phyloP scores from a whole-genome alignment of 352 stramenopile genomes.

The Paralagenidium karlingii region DNA sequence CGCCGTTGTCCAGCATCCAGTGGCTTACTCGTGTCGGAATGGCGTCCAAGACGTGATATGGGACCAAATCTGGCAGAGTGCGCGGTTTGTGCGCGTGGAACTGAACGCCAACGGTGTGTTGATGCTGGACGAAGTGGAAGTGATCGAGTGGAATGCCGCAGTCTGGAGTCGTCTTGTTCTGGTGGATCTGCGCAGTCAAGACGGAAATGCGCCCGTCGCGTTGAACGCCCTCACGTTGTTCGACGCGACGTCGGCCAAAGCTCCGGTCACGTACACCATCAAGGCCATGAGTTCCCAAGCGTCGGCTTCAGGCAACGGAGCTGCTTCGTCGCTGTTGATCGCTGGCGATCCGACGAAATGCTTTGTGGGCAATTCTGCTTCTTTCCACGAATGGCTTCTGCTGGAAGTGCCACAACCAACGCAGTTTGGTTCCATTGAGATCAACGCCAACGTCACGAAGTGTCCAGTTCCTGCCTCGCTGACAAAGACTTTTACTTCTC shows the following conservation, averaged over 20 bases:
- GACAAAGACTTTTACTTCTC: too few species aligned
- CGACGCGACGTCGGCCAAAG: not conserved
- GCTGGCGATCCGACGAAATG: slow-evolving; percentile 13
- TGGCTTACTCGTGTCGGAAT: slow-evolving; percentile 37
- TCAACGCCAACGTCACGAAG: slow-evolving; percentile 20
- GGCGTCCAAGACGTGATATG: slow-evolving; percentile 19
- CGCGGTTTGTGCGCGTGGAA: slow-evolving; percentile 31
- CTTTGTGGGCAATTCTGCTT: slow-evolving; percentile 22
- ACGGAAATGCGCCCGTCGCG: slow-evolving; percentile 5
- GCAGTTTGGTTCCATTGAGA: slow-evolving; percentile 32
- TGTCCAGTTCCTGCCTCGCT: too few species aligned
- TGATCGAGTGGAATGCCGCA: slow-evolving; percentile 43
- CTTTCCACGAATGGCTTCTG: slow-evolving; percentile 58
- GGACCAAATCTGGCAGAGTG: slow-evolving; percentile 20
- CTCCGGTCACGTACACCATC: slow-evolving; percentile 40
- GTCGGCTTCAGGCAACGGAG: slow-evolving; percentile 15
- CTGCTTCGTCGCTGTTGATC: slow-evolving; percentile 16
- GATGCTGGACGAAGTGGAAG: slow-evolving; percentile 63
- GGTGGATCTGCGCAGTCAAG: slow-evolving; percentile 28
- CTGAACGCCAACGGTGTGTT: slow-evolving; percentile 17
- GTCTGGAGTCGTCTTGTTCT: slow-evolving; percentile 28
- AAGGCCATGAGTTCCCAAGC: slow-evolving; percentile 53
- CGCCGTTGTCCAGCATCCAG: slow-evolving; percentile 6
- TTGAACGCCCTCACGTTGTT: slow-evolving; percentile 6
- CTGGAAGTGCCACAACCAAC: slow-evolving; percentile 27